Conservation (phyloP, 1,284 basidiomycete species). For the Somion occarium region DNA sequence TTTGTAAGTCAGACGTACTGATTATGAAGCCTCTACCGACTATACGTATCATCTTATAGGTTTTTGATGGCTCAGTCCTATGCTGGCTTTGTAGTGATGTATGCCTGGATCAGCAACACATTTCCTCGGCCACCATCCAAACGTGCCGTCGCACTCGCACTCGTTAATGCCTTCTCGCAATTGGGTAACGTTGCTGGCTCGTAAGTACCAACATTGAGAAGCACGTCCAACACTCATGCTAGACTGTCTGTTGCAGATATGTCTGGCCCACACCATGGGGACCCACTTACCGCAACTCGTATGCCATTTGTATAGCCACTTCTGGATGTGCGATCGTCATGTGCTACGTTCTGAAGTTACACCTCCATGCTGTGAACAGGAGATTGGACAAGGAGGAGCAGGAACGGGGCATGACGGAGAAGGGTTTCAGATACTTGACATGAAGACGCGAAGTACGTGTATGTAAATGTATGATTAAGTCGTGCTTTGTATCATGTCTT, state of each 20-base stretch:
- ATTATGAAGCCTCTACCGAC: background rate
- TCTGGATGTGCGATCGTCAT: constrained; percentile 39
- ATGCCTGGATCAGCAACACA: constrained; percentile 69
- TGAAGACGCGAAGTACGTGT: constrained; percentile 12
- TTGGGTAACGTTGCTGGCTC: constrained; percentile 74
- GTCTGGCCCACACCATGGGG: constrained; percentile 39
- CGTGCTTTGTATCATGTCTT: too few species aligned
- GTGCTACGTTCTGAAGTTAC: constrained; percentile 42
- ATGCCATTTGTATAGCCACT: constrained; percentile 46
- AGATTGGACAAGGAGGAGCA: constrained; percentile 27
- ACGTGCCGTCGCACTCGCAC: constrained; percentile 71
- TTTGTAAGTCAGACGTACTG: constrained; percentile 44
- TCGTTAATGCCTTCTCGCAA: constrained; percentile 71
- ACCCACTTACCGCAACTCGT: constrained; percentile 38
- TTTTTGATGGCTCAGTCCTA: constrained; percentile 78
- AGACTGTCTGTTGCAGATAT: constrained; percentile 20
- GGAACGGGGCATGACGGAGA: constrained; percentile 21
- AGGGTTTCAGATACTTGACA: constrained; percentile 29
- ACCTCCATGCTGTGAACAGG: constrained; percentile 33
- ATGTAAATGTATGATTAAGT: too few species aligned
- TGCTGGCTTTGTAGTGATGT: constrained; percentile 63
- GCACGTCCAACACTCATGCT: background rate
- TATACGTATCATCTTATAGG: constrained; percentile 27
- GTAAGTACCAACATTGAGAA: constrained; percentile 1
- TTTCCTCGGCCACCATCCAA: constrained; percentile 66